Conservation (phyloP, 331 rosid species). For the Acacia pycnantha region DNA sequence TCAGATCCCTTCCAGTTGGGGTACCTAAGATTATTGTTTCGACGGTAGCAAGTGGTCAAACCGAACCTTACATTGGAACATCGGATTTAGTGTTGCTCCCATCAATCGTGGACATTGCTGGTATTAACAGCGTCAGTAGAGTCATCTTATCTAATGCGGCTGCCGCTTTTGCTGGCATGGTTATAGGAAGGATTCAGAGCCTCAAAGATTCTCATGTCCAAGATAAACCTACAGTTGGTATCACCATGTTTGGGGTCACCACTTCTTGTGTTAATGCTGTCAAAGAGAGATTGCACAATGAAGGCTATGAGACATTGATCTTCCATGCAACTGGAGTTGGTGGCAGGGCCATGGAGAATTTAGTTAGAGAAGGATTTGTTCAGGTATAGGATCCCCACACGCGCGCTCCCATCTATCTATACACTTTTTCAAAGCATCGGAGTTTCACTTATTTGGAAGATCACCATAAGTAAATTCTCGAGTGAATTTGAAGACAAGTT, state of each 20-base stretch:
- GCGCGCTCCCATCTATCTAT: neutral
- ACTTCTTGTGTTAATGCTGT: constrained; percentile 76
- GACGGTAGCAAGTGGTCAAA: constrained; percentile 86
- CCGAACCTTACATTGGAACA: constrained; percentile 76
- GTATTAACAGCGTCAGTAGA: constrained; percentile 78
- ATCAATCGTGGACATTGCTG: constrained; percentile 77
- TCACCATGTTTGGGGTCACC: constrained; percentile 95
- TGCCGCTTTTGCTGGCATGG: constrained; percentile 93
- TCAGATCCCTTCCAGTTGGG: constrained; percentile 73
- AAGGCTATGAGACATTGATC: constrained; percentile 81
- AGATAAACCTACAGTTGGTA: constrained; percentile 66
- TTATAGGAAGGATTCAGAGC: constrained; percentile 59
- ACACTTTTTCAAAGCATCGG: neutral
- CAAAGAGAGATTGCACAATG: constrained; percentile 60
- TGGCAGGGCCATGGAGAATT: constrained; percentile 90
- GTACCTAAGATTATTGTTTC: constrained; percentile 82
- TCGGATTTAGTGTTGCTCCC: constrained; percentile 78
- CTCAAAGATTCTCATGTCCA: constrained; percentile 26
- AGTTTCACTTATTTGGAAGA: constrained; percentile 21
- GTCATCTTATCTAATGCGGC: constrained; percentile 68
- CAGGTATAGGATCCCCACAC: constrained; percentile 49
- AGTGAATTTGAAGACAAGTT: neutral
- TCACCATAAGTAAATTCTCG: neutral
- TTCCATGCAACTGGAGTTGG: constrained; percentile 98
- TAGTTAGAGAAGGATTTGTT: constrained; percentile 81